Conservation (phyloP, 768 basidiomycete species). For the Amanita subjunquillea region DNA sequence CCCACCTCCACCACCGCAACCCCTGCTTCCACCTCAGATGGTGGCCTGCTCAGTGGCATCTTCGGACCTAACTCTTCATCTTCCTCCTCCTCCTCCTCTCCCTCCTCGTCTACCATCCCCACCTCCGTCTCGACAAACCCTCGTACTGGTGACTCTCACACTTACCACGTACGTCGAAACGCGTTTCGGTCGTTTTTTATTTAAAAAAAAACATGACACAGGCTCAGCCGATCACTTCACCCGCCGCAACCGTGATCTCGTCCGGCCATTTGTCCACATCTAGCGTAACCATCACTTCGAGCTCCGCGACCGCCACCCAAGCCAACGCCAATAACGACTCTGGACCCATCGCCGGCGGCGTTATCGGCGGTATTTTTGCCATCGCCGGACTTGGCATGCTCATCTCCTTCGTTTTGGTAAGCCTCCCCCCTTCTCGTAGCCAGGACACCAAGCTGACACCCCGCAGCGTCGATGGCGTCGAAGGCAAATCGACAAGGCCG, state of each 20-base stretch:
- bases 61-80: background rate
- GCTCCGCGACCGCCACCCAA: background rate
- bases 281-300: background rate
- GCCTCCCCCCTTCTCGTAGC: conserved; percentile 9
- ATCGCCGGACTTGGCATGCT: conserved; percentile 29
- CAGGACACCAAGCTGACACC: background rate
- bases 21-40: background rate
- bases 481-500: conserved; percentile 25
- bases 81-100: too few relatives aligned
- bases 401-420: conserved; percentile 37
- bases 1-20: background rate
- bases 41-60: background rate
- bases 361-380: conserved; percentile 36
- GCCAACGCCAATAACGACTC: conserved; percentile 9
- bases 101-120: background rate
- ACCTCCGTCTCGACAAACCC: background rate
- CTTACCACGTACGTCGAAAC: background rate
- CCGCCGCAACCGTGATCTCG: background rate
- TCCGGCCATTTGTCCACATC: background rate
- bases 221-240: background rate
- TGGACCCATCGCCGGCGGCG: conserved; percentile 27
- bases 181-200: background rate
- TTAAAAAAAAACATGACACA: background rate
- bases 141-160: too few relatives aligned
- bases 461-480: conserved; percentile 33